A percentile compares a stretch with the other conserved stretches of the same genome.
Evolutionary conservation across 148 eudicot species (phyloP).

Genomic region (Cornus florida): DNA sequence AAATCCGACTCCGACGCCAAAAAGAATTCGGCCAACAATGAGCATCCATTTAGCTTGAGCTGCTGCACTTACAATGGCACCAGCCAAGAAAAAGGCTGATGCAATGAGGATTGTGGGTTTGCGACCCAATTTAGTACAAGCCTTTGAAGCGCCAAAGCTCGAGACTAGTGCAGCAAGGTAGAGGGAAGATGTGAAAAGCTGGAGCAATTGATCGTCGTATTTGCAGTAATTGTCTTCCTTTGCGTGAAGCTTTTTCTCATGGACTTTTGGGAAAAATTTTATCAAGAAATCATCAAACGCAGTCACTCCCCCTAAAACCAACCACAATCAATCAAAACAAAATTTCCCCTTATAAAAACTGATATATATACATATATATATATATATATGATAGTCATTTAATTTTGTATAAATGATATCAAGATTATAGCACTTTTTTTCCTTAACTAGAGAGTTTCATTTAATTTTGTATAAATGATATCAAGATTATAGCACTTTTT

Average conservation of each 20-base stretch:
- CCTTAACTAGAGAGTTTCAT: no score
- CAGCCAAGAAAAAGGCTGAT: conserved; percentile 35
- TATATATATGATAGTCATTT: no score
- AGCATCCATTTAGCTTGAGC: conserved; percentile 47
- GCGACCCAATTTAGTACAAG: conserved; percentile 39
- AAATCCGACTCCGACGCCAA: conserved; percentile 77
- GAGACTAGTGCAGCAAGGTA: conserved; percentile 68
- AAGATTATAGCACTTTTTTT: no score
- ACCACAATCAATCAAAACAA: background rate
- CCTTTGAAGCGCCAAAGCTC: conserved; percentile 63
- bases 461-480: no score
- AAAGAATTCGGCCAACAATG: conserved; percentile 61
- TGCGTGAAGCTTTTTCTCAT: conserved; percentile 10
- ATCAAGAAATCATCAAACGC: conserved; percentile 19
- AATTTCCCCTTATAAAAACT: no score
- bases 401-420: no score
- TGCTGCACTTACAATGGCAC: conserved; percentile 38
- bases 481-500: no score
- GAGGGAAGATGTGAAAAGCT: conserved; percentile 22
- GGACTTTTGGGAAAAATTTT: conserved; percentile 16
- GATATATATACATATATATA: no score
- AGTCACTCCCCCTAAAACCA: conserved; percentile 5
- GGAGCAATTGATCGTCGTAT: conserved; percentile 8
- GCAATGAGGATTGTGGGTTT: conserved; percentile 35
- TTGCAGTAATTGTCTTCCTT: conserved; percentile 20